Conservation (phyloP, 495 filamentous ascomycete species). For the Daldinia bambusicola region DNA sequence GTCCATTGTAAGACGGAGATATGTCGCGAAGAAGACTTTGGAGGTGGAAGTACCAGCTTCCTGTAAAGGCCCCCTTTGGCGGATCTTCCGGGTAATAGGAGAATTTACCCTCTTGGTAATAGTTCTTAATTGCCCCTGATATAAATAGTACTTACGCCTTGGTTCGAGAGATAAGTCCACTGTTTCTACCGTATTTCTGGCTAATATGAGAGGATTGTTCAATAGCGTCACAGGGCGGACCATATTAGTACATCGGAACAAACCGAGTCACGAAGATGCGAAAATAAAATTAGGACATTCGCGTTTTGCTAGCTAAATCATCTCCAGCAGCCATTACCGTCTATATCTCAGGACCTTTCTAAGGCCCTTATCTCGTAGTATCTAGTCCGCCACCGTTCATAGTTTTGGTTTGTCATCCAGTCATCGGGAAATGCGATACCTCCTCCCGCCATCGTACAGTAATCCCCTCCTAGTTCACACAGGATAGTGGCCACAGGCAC, state of each 20-base stretch:
- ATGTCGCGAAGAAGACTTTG: not conserved
- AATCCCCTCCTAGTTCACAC: conserved; percentile 32
- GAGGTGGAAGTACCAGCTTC: no score
- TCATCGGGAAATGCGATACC: conserved; percentile 29
- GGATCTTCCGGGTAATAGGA: not conserved
- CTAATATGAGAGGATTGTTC: not conserved
- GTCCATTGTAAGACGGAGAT: not conserved
- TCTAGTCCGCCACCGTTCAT: conserved; percentile 3
- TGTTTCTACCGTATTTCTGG: not conserved
- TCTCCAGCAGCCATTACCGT: conserved; percentile 31
- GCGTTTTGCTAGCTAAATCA: conserved; percentile 34
- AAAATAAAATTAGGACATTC: conserved; percentile 20
- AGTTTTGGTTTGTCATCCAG: conserved; percentile 37
- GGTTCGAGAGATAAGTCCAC: not conserved
- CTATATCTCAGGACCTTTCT: conserved; percentile 15
- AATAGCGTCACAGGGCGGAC: not conserved
- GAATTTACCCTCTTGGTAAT: not conserved
- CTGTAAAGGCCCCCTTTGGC: not conserved
- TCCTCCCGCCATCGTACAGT: conserved; percentile 26
- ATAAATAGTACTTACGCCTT: not conserved
- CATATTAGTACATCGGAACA: not conserved
- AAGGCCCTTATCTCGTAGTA: conserved; percentile 2
- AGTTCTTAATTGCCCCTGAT: not conserved
- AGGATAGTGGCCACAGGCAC: conserved; percentile 11
- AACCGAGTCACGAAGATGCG: conserved; percentile 2